Evolutionary conservation across 2,329 filamentous ascomycete species (phyloP).

Genomic region (Fusarium sp.): DNA sequence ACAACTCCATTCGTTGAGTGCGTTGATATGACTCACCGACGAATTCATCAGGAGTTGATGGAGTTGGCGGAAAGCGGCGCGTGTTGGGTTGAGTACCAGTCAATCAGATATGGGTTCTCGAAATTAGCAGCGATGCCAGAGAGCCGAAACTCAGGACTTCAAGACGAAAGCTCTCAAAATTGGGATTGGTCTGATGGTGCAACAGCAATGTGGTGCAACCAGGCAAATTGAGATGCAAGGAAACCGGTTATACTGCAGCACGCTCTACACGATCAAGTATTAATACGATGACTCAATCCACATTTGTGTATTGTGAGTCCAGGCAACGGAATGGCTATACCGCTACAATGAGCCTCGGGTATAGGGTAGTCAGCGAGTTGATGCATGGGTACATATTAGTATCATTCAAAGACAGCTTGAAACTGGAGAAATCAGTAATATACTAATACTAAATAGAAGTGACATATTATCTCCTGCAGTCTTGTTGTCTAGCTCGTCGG

Average conservation of each 20-base stretch:
- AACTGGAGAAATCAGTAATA: not conserved
- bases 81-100: conserved; percentile 8
- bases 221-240: not conserved
- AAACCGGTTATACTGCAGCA: not conserved
- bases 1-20: not conserved
- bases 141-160: not conserved
- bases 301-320: not conserved
- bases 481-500: not conserved
- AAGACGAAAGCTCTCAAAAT: not conserved
- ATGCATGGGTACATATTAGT: not conserved
- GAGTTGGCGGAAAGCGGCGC: conserved; percentile 26
- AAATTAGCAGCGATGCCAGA: not conserved
- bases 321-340: not conserved
- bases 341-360: not conserved
- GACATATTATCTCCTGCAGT: not conserved
- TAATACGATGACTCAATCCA: not conserved
- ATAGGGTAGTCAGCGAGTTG: not conserved
- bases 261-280: not conserved
- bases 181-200: not conserved
- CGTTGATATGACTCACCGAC: conserved; percentile 10
- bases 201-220: not conserved
- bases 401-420: not conserved
- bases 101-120: conserved; percentile 9
- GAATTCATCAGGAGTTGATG: not conserved
- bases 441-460: not conserved